Base-by-base conservation (phyloP, 495 filamentous ascomycete genomes). In the Margaritispora aquatica region DNA sequence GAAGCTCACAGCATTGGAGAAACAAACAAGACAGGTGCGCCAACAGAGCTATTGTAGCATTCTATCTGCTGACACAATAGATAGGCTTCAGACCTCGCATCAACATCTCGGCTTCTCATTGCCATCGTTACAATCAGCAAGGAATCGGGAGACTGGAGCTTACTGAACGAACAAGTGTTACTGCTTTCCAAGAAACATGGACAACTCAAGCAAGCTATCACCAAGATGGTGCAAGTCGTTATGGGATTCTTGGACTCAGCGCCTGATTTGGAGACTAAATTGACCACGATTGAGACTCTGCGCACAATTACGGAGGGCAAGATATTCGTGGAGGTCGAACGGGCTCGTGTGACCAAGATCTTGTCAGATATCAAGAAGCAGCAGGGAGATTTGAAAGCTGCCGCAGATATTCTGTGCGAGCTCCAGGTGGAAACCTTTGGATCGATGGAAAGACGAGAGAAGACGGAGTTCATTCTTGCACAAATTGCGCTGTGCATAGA, bases 261-360 rank as follows among this genome's bases (percentile, higher is more conserved):
- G 29, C 90, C 92, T 36, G 87, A 79, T 58, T 61, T 87, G 59
- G 93, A 96, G 57, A 89, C 84, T 29, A 97, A 97, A 77, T 78
- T 98, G 48, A 87, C 89, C 17, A 84, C 95, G 41, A 97, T 98
- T 63, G 91, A 97, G 72, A 96, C 93, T 0, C 74, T 98, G 65
- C 85, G 94, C 60, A 97, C 94, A 27, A 92, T 98, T 61, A 98
- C 94, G 23, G 94, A 98, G 72, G 94, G 94, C 75, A 98, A 98
- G 89, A 97, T 98, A 67, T 98, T 97, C 66, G 92, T 98, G 66
- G 94, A 98, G 79, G 94, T 98, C 22, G 94, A 98, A 77, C 84
- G 94, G 60, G 94, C 94, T 64, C 89, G 95, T 66, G 87, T 97
- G 51, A 98, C 94, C 59, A 88, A 87, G 64, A 94, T 96, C 61